These are phyloP conservation scores for Verruconis gallopava DNA, from an alignment of 2,329 filamentous ascomycete genomes.

Conservation along the genomic window DNA sequence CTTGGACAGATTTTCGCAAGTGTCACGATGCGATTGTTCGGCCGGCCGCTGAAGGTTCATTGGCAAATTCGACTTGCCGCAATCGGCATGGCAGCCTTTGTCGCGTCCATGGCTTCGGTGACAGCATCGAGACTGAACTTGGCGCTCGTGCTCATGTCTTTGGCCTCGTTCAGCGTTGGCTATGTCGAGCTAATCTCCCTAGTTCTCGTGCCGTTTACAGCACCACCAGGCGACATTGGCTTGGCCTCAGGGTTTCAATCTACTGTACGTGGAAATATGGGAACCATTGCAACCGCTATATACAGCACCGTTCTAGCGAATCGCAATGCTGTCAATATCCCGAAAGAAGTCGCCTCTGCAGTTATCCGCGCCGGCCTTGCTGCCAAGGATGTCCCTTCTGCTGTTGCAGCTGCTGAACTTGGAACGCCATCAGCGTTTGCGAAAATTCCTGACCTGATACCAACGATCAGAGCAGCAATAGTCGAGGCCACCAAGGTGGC, in stretches of 20 bases:
- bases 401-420: constrained; percentile 22
- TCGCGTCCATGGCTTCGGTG: not conserved
- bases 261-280: constrained; percentile 25
- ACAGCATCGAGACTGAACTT: constrained; percentile 17
- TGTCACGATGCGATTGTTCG: not conserved
- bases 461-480: constrained; percentile 21
- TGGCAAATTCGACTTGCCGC: not conserved
- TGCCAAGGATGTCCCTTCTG: constrained; percentile 18
- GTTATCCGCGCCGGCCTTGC: constrained; percentile 27
- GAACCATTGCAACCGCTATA: constrained; percentile 26
- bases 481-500: constrained; percentile 22
- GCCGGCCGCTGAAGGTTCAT: not conserved
- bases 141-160: constrained; percentile 22
- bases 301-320: constrained; percentile 22
- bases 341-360: constrained; percentile 22
- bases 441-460: constrained; percentile 20
- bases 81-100: not conserved
- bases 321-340: not conserved
- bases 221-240: constrained; percentile 22
- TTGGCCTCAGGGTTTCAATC: constrained; percentile 25
- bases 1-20: not conserved
- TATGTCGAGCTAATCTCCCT: constrained; percentile 20
- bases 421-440: constrained; percentile 18
- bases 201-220: constrained; percentile 22
- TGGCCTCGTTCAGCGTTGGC: constrained; percentile 13